Evolutionary conservation across 2,329 filamentous ascomycete genomes (phyloP), one percentile per base, ranked within the genome.

Genomic region (Sporothrix dimorphospora): DNA sequence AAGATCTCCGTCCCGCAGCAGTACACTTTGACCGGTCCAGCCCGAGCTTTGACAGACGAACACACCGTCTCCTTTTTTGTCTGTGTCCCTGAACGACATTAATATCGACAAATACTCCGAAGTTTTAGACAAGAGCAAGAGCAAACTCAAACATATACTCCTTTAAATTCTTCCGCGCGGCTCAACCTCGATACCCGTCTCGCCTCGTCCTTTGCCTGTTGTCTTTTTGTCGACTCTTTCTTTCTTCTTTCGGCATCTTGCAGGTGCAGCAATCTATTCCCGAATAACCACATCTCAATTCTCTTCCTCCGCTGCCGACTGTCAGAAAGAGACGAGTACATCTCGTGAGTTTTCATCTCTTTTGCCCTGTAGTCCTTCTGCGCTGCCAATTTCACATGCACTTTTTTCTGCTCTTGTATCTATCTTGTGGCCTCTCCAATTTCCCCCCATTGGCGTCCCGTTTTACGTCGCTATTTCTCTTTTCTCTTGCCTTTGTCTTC

Each of bases 1-100:
- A 24, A 49, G 45, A 51, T 49, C 61, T 19, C 63, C 42, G 63
- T 30, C 42, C 42, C 24, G 63, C 24, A 68, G 27, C 45, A 53
- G 47, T 68, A 53, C 47, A 68, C 45, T 9, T 40, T 68, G 45
- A 53, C 65, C 65, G 47, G 65, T 40, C 65, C 65, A 40, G 30
- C 30, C 47, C 47, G 47, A 68, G 30, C 45, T 24, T n/a, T 66
- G 45, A 47, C 24, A 66, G 45, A 30, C 63, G 42, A 34, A 14
- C 3, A 4, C 42, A 30, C 42, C 42, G 63, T 34, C n/a, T 9
- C 34, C 9, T 34, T 34, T 34, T 21, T n/a, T n/a, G 9, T 57
- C 12, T 45, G 11, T 24, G 34, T 45, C 38, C n/a, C 40, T 45
- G 38, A n/a, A 42, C 11, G 24, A 42, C 59, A 27, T 65, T 45